Percentiles rank a stretch among this genome's conserved stretches.
Conservation (phyloP, 2,329 filamentous ascomycete species). For the Magnaporthiopsis rhizophila region DNA sequence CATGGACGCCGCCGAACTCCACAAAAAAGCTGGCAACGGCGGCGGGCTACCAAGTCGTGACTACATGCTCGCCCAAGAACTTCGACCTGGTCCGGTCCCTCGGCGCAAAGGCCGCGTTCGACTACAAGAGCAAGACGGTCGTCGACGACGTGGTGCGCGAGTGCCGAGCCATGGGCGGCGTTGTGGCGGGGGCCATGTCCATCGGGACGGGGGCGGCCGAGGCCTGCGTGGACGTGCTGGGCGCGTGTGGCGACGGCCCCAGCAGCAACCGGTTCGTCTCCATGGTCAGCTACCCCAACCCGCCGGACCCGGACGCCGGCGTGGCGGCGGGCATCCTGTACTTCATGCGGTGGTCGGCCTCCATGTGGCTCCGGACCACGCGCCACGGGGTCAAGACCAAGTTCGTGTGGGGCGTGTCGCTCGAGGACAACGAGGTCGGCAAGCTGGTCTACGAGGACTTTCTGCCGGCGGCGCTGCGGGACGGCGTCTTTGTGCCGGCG, state of each 20-base stretch:
- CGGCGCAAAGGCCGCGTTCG: conserved; percentile 31
- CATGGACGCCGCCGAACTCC: background rate
- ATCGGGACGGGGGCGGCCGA: conserved; percentile 10
- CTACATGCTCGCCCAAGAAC: conserved; percentile 21
- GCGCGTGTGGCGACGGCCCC: background rate
- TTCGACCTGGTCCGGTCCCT: conserved; percentile 25
- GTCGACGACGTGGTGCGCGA: conserved; percentile 12
- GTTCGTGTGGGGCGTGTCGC: conserved; percentile 5
- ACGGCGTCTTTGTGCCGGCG: conserved; percentile 1
- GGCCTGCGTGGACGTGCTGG: conserved; percentile 6
- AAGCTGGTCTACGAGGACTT: conserved; percentile 2
- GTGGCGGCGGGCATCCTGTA: background rate
- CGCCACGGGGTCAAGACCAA: conserved; percentile 2
- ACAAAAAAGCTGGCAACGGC: conserved; percentile 31
- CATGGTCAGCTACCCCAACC: conserved; percentile 4
- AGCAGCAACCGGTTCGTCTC: conserved; percentile 9
- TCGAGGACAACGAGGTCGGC: conserved; percentile 4
- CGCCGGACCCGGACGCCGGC: conserved; percentile 1
- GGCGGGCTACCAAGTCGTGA: conserved; percentile 35
- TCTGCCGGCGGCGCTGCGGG: background rate
- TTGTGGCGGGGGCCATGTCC: conserved; percentile 12
- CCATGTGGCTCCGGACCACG: background rate
- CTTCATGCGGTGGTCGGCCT: background rate
- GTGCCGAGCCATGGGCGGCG: background rate
- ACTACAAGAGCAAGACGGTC: conserved; percentile 21